Conservation (phyloP, 2,329 filamentous ascomycete species). For the Bimuria novae-zelandiae region DNA sequence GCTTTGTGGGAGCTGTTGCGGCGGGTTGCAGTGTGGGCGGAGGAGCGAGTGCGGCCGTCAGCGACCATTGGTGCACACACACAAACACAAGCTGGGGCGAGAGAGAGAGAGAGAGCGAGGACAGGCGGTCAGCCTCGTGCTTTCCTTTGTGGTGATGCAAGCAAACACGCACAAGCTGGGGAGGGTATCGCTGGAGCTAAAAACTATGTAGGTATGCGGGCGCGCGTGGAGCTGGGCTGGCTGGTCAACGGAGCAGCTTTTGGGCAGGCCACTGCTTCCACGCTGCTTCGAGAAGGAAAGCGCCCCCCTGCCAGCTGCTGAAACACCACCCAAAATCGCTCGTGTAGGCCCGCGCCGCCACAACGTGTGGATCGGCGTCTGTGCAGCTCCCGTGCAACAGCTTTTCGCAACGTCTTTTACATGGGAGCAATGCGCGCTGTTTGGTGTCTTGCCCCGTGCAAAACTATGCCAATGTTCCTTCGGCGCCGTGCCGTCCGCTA, state of each 20-base stretch:
- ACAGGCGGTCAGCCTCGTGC: background rate
- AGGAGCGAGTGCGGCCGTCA: slow-evolving; percentile 5
- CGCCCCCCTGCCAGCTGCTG: slow-evolving; percentile 9
- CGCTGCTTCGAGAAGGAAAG: slow-evolving; percentile 13
- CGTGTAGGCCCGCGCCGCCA: background rate
- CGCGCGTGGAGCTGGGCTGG: slow-evolving; percentile 4
- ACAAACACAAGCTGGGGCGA: too few species aligned
- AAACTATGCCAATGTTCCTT: too few species aligned
- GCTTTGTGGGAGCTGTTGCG: background rate
- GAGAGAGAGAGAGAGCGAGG: background rate
- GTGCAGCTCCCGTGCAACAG: background rate
- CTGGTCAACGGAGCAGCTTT: background rate
- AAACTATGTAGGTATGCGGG: background rate
- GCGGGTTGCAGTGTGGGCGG: background rate
- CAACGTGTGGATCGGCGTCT: background rate
- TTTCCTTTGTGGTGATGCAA: background rate
- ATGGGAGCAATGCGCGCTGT: background rate
- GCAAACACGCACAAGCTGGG: slow-evolving; percentile 3
- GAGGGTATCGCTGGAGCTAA: background rate
- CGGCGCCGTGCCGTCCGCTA: background rate
- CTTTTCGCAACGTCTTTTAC: background rate
- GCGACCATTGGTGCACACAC: slow-evolving; percentile 18
- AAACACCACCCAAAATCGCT: slow-evolving; percentile 8
- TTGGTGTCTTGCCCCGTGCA: too few species aligned
- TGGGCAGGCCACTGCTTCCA: slow-evolving; percentile 10